A percentile compares a stretch with the other conserved stretches of the same genome.
Evolutionary conservation across 805 yeast genomes (phyloP).

Genomic region (Metschnikowia peoriensis): DNA sequence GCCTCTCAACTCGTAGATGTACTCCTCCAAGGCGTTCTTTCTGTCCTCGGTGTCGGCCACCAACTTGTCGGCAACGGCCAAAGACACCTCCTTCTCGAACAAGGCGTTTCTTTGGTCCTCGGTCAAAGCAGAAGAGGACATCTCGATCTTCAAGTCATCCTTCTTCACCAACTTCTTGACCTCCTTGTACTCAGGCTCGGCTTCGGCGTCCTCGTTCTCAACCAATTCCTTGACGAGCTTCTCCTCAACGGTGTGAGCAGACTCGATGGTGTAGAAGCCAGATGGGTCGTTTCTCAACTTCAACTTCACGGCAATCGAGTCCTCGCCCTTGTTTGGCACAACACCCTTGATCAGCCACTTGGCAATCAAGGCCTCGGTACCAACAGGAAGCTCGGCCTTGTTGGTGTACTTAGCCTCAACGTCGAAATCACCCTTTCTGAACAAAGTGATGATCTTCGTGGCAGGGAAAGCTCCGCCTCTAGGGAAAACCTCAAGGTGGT

Average conservation of each 20-base stretch:
- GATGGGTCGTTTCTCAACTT: slow-evolving; percentile 97
- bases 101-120: slow-evolving; percentile 53
- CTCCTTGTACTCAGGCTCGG: slow-evolving; percentile 80
- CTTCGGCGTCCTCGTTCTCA: slow-evolving; percentile 63
- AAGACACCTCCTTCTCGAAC: slow-evolving; percentile 79
- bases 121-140: slow-evolving; percentile 62
- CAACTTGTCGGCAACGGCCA: slow-evolving; percentile 88
- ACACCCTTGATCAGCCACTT: slow-evolving; percentile 88
- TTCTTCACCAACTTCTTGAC: slow-evolving; percentile 94
- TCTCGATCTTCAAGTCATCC: slow-evolving; percentile 65
- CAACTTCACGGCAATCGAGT: slow-evolving; percentile 79
- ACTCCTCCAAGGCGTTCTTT: slow-evolving; percentile 97
- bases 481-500: slow-evolving; percentile 95
- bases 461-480: slow-evolving; percentile 90
- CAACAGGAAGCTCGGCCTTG: slow-evolving; percentile 67
- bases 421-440: slow-evolving; percentile 85
- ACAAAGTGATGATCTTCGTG: slow-evolving; percentile 91
- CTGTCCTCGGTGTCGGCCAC: slow-evolving; percentile 98
- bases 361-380: slow-evolving; percentile 66
- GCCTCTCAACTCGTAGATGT: slow-evolving; percentile 95
- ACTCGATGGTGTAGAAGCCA: slow-evolving; percentile 90
- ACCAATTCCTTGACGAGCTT: slow-evolving; percentile 84
- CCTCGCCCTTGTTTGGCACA: slow-evolving; percentile 71
- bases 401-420: slow-evolving; percentile 84
- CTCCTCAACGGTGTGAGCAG: slow-evolving; percentile 94